Evolutionary conservation across 768 basidiomycete species (phyloP), one percentile per base, ranked within the genome.

Genomic region (Lentinula aciculospora): DNA sequence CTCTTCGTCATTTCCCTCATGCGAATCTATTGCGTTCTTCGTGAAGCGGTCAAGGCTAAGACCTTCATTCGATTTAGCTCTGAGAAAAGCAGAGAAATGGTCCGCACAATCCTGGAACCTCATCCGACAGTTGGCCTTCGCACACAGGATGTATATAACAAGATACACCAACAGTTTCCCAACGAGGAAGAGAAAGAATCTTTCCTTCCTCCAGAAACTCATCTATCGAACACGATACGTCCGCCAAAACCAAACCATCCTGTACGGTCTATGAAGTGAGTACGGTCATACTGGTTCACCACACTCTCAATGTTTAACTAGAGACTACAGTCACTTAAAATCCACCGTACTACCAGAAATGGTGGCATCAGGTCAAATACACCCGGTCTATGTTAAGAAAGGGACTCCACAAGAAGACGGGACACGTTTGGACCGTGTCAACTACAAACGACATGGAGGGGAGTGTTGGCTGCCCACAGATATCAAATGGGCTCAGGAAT

Each of bases 261-360:
- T 25, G 62, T 64, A 21, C 59, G 59, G n/a, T 64, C 63, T 37
- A 53, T 60, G 57, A 61, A 49, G 63, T 64, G 45, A 47, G 61
- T 45, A 37, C 13, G 36, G 31, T 15, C 10, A 25, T 34, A 23
- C n/a, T 44, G 8, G n/a, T 15, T n/a, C 42, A 29, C 13, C 19
- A 15, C 28, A 29, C 13, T 29, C 13, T 6, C 17, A n/a, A 8
- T 9, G 32, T 34, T 34, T 34, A 34, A 34, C 32, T 34, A 3
- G n/a, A n/a, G n/a, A 13, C 10, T 34, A 13, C 31, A 67, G 65
- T 17, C 63, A 58, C 53, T 61, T 67, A 25, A 67, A 67, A 51
- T 17, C 19, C 2, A 56, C 61, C 3, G 62, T 65, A 5, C 61
- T 65, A 19, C 34, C 55, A 17, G 61, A 63, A 29, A 58, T 66